Base-by-base conservation (phyloP, 2,329 filamentous ascomycete genomes). In the Biscogniauxia sp. region DNA sequence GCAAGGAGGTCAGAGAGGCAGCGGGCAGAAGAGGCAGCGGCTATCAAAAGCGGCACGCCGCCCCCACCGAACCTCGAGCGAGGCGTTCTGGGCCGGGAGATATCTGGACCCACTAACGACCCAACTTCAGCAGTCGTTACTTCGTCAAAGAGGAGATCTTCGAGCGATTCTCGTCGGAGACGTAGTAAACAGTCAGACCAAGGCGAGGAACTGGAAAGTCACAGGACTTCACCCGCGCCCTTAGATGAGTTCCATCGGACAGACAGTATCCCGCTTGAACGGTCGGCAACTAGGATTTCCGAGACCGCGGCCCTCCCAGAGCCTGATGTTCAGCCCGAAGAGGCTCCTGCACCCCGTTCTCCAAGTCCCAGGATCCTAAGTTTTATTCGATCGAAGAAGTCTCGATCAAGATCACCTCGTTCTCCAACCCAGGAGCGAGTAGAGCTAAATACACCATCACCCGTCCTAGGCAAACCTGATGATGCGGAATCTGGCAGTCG, bases 1-100 rank as follows among this genome's bases (percentile, higher is more conserved):
- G 83, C 87, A 50, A 82, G 85, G 56, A 82, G 85, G 64, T 88
- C 87, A 56, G 90, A 93, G 69, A 86, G 85, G 67, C 87, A 89
- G 70, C 83, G 75, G 62, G 80, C 81, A 54, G 83, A 87, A 65
- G 79, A 85, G 69, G 81, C 82, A 26, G 82, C 84, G 55, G 83
- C 84, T 23, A 76, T 78, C 45, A 79, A 81, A 49, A 76, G 76
- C 50, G 84, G 82, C 17, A 80, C 78, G 8, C 79, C 79, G 20
- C 81, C 82, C 17, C 82, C 82, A 1, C 77, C 79, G 53, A 87
- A 87, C 57, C 76, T 88, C 53, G 84, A 87, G 59, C 78, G 84
- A 61, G 86, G 86, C 45, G 83, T 88, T 2, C 68, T 88, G 53
- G 86, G 86, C 20, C 82, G 84, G 55, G 86, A 86, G 61, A 71